phyloP scores from a whole-genome alignment of 768 basidiomycete species.

The Boletus huronensis region DNA sequence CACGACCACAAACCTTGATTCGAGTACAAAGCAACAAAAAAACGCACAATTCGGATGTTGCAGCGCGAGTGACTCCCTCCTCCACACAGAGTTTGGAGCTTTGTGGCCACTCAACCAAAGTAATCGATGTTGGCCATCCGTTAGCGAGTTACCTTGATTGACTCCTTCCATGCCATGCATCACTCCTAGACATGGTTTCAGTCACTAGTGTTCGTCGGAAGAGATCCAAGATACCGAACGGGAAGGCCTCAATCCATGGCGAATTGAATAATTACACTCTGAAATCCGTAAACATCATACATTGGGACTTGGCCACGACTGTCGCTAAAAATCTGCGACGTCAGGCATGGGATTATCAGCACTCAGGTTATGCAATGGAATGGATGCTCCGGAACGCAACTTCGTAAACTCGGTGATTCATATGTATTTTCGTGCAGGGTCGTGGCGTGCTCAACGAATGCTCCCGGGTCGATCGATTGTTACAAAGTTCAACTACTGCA shows the following conservation, averaged over 20 bases:
- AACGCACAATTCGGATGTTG: background rate
- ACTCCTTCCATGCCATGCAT: constrained; percentile 58
- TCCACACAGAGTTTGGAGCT: background rate
- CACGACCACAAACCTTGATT: background rate
- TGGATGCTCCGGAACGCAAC: constrained; percentile 29
- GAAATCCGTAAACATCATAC: constrained; percentile 47
- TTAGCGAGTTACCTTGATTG: constrained; percentile 51
- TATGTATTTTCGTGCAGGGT: constrained; percentile 50
- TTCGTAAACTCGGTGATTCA: constrained; percentile 69
- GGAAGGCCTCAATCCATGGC: constrained; percentile 40
- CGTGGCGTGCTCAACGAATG: constrained; percentile 52
- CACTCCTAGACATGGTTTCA: constrained; percentile 37
- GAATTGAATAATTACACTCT: constrained; percentile 40
- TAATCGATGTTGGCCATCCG: constrained; percentile 50
- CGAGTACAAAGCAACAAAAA: constrained; percentile 13
- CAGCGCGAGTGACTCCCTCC: constrained; percentile 17
- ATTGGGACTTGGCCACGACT: constrained; percentile 38
- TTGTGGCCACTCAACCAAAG: constrained; percentile 33
- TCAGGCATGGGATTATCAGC: background rate
- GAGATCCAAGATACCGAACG: constrained; percentile 54
- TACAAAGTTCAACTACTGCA: background rate
- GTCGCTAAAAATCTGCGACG: constrained; percentile 50
- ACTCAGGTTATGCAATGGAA: background rate
- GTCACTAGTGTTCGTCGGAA: background rate
- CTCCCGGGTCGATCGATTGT: constrained; percentile 42